Base-by-base conservation (phyloP, 1,139 yeast genomes). In the Geotrichum siamense region DNA sequence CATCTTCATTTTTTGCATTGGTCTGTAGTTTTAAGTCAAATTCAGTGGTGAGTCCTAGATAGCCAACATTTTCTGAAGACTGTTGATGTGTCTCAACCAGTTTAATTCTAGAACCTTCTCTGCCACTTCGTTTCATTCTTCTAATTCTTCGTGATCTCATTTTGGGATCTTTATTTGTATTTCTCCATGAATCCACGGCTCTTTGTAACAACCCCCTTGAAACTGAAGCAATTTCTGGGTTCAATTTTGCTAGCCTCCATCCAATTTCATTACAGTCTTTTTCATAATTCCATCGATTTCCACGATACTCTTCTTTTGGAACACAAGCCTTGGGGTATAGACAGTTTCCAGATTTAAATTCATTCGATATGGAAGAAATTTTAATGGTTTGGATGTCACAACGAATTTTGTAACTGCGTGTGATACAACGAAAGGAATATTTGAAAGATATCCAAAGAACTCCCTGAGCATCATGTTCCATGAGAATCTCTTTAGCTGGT, bases 151-250 rank as follows among this genome's bases (percentile, higher is more conserved):
- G 59, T 13, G 72, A 67, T 35, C 72, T 58, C 41, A 62, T 55
- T 2, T 62, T 55, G 13, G 64, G 63, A 45, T 71, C 71, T 2
- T 59, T 56, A 49, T 71, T 63, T 3, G 72, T 64, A 53, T 70
- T 70, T 51, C 76, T 60, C 73, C 73, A 71, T 16, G 69, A 61
- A 48, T 71, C 76, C 15, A 71, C 75, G 1, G 76, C 75, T 31
- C 75, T 60, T 51, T 71, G 76, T 16, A 70, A 64, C 21, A 71
- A 53, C 0, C 76, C 76, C 23, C 74, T 60, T 35, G 66, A 67
- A n/a, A n/a, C n/a, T 39, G 57, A 57, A 17, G 68, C 60, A 15
- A 71, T 56, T 19, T 59, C 60, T 0, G 72, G 70, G 51, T 71
- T 71, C 28, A 62, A 53, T 54, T 58, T 61, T 4, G 70, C 62